Percentiles rank a stretch among this genome's conserved stretches.
phyloP scores from a whole-genome alignment of 805 yeast genomes.

The Hanseniaspora singularis region DNA sequence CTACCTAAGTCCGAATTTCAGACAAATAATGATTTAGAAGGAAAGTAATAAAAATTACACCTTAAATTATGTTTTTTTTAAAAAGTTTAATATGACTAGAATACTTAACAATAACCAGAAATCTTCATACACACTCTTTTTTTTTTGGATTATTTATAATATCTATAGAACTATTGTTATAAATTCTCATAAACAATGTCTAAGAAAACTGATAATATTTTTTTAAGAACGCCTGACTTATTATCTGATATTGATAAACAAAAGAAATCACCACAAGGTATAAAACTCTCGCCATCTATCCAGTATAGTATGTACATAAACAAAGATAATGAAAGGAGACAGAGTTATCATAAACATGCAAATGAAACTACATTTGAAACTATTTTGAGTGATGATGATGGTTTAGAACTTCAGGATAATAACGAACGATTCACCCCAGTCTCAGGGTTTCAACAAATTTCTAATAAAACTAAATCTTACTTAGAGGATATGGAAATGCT shows the following conservation, averaged over 20 bases:
- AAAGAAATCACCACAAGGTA: not conserved
- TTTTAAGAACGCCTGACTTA: not conserved
- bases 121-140: too few relatives aligned
- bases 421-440: conserved; percentile 10
- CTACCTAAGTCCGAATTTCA: too few relatives aligned
- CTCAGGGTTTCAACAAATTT: not conserved
- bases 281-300: conserved; percentile 9
- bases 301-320: not conserved
- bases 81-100: too few relatives aligned
- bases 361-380: conserved; percentile 14
- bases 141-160: too few relatives aligned
- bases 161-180: too few relatives aligned
- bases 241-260: not conserved
- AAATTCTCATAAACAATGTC: too few relatives aligned
- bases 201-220: not conserved
- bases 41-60: too few relatives aligned
- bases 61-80: too few relatives aligned
- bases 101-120: too few relatives aligned
- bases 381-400: conserved; percentile 11
- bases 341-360: not conserved
- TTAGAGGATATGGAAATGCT: conserved; percentile 1
- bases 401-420: not conserved
- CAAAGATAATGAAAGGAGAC: not conserved
- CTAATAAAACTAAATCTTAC: too few relatives aligned
- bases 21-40: too few relatives aligned